Evolutionary conservation across 352 stramenopile genomes (phyloP).

Genomic region (Phytophthora pini): DNA sequence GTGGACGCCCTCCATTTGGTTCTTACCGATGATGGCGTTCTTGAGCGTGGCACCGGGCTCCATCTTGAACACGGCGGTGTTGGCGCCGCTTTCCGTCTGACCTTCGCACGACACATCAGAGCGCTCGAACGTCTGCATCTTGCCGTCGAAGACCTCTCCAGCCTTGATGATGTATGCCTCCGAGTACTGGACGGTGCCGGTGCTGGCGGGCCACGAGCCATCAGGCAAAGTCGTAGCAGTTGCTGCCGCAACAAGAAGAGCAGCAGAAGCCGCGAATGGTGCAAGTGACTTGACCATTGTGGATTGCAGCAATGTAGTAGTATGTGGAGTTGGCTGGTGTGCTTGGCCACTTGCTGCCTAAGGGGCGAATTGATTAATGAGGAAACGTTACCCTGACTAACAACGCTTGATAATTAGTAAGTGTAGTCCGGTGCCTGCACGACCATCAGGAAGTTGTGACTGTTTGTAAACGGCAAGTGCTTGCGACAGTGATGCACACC

Average conservation of each 20-base stretch:
- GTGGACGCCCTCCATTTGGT: constrained; percentile 24
- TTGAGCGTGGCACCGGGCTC: constrained; percentile 18
- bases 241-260: constrained; percentile 10
- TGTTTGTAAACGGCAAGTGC: constrained; percentile 8
- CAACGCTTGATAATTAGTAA: no score
- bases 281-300: constrained; percentile 25
- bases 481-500: no score
- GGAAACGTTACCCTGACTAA: no score
- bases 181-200: constrained; percentile 14
- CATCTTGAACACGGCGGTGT: constrained; percentile 44
- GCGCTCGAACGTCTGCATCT: constrained; percentile 63
- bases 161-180: constrained; percentile 42
- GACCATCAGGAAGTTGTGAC: constrained; percentile 11
- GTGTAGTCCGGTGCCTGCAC: no score
- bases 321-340: constrained; percentile 6
- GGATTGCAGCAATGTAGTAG: constrained; percentile 1
- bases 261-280: constrained; percentile 10
- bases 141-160: constrained; percentile 29
- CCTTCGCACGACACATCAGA: constrained; percentile 48
- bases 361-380: constrained; percentile 29
- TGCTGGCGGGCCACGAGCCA: constrained; percentile 21
- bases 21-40: constrained; percentile 27
- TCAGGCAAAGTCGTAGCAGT: constrained; percentile 9
- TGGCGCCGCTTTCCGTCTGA: constrained; percentile 11
- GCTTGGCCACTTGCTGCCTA: constrained; percentile 21